A percentile compares a stretch with the other conserved stretches of the same genome.
Evolutionary conservation across 768 basidiomycete genomes (phyloP).

Genomic region (Mycena filopes): DNA sequence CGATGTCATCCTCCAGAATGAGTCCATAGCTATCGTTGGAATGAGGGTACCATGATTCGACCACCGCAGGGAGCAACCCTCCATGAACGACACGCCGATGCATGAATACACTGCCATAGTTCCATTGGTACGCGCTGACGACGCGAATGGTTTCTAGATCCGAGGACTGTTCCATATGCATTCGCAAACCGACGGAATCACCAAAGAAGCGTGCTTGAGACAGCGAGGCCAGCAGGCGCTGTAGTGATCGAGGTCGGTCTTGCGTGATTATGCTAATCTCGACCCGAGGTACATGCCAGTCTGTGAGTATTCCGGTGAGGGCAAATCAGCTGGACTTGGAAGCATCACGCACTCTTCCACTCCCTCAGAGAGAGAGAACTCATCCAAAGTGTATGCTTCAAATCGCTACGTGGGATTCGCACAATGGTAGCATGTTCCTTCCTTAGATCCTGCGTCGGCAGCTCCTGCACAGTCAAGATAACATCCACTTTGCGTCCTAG

Average conservation of each 20-base stretch:
- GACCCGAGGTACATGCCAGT: conserved; percentile 77
- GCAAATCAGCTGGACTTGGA: conserved; percentile 28
- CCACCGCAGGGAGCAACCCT: conserved; percentile 83
- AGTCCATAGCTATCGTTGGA: conserved; percentile 80
- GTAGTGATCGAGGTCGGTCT: conserved; percentile 76
- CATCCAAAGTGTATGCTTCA: conserved; percentile 71
- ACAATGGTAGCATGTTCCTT: conserved; percentile 48
- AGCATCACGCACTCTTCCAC: conserved; percentile 58
- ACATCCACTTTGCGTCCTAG: conserved; percentile 44
- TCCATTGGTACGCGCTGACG: conserved; percentile 66
- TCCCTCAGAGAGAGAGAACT: conserved; percentile 64
- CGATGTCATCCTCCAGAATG: conserved; percentile 87
- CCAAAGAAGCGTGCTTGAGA: conserved; percentile 70
- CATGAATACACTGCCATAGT: conserved; percentile 64
- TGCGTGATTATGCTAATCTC: conserved; percentile 84
- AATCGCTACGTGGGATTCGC: conserved; percentile 58
- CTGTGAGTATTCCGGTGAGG: conserved; percentile 50
- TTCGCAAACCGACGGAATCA: conserved; percentile 68
- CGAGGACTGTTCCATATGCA: conserved; percentile 83
- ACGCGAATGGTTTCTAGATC: conserved; percentile 68
- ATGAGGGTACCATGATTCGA: conserved; percentile 90
- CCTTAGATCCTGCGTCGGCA: conserved; percentile 34
- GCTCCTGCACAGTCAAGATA: conserved; percentile 46
- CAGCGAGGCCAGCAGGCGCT: conserved; percentile 73
- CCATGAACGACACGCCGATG: conserved; percentile 83